These are phyloP conservation scores for Umbelopsis vinacea DNA, from an alignment of 192 early-diverging fungal species.

Conservation along the genomic window DNA sequence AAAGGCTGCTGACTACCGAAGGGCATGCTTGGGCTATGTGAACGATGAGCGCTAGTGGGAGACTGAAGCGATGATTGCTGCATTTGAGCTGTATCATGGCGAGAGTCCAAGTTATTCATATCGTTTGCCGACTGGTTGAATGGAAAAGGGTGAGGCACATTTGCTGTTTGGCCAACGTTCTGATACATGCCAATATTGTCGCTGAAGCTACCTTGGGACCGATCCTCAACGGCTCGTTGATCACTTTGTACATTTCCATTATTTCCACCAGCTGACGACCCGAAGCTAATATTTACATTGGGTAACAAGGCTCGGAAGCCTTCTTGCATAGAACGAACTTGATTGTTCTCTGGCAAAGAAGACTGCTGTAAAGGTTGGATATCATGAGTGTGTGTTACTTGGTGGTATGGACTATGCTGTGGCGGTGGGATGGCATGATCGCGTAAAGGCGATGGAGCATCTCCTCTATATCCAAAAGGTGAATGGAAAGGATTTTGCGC, in stretches of 20 bases:
- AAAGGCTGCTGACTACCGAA: not conserved
- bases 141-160: not conserved
- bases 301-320: conserved; percentile 61
- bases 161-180: not conserved
- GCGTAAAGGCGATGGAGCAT: not conserved
- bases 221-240: conserved; percentile 19
- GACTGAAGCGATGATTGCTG: not conserved
- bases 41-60: not conserved
- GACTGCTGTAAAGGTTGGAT: not conserved
- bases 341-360: conserved; percentile 1
- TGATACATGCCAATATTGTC: not conserved
- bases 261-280: conserved; percentile 31
- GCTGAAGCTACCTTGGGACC: not conserved
- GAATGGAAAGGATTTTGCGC: not conserved
- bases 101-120: too few relatives aligned
- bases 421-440: not conserved
- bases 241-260: conserved; percentile 17
- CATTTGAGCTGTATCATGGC: not conserved
- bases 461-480: not conserved
- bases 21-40: not conserved
- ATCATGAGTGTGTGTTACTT: not conserved
- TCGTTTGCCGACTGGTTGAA: not conserved
- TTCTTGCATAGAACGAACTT: conserved; percentile 48
- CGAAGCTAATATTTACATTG: conserved; percentile 66
- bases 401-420: conserved; percentile 11